Conservation (phyloP, 768 basidiomycete genomes). For the Lentinula sp. region DNA sequence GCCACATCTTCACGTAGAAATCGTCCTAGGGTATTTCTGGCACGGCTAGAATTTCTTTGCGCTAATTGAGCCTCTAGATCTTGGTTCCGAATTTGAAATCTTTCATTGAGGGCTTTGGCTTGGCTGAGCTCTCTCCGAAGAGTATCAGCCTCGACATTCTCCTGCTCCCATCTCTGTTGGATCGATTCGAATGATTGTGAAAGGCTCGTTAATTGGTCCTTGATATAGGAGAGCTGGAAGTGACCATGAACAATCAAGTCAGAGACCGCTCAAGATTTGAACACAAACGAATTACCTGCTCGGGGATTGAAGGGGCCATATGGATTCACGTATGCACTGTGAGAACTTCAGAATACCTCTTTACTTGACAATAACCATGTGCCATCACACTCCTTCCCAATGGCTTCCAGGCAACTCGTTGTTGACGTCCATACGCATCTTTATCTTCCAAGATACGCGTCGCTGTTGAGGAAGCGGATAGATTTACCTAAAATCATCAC, state of each 20-base stretch:
- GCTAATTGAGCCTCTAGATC: conserved; percentile 25
- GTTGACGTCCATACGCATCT: conserved; percentile 87
- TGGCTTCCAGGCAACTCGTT: conserved; percentile 20
- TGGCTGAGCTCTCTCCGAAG: conserved; percentile 23
- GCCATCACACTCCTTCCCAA: not conserved
- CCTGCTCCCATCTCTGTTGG: not conserved
- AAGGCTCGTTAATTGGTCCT: not conserved
- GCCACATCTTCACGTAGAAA: not conserved
- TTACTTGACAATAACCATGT: not conserved
- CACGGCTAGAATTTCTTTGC: conserved; percentile 22
- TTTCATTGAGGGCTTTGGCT: conserved; percentile 10
- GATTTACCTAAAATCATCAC: conserved; percentile 63
- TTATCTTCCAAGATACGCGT: conserved; percentile 75
- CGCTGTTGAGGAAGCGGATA: conserved; percentile 58
- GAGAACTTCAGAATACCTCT: conserved; percentile 11
- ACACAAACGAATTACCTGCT: not conserved
- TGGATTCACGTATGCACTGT: conserved; percentile 14
- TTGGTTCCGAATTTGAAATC: conserved; percentile 23
- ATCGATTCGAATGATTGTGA: not conserved
- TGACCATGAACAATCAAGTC: not conserved
- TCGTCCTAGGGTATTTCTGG: conserved; percentile 17
- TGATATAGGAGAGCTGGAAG: not conserved
- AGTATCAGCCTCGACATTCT: conserved; percentile 23
- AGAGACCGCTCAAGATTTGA: conserved; percentile 8
- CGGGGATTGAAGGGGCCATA: conserved; percentile 10